These are phyloP conservation scores for Teunomyces funiuensis DNA, from an alignment of 805 yeast genomes.

Conservation along the genomic window DNA sequence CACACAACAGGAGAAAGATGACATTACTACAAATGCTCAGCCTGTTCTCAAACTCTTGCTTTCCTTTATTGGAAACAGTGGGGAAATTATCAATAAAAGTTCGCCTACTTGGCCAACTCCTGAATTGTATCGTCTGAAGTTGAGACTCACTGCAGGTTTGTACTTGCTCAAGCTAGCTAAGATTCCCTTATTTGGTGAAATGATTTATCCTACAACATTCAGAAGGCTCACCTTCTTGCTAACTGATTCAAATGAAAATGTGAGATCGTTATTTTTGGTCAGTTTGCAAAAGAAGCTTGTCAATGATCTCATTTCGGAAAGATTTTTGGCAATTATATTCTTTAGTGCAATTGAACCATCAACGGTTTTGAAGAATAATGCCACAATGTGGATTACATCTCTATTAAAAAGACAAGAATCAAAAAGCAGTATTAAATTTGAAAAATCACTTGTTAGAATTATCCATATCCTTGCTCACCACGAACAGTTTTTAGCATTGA, in stretches of 20 bases:
- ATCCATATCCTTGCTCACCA: conserved; percentile 75
- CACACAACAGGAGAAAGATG: conserved; percentile 24
- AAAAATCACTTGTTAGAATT: conserved; percentile 64
- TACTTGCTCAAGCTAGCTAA: conserved; percentile 64
- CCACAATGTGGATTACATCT: conserved; percentile 71
- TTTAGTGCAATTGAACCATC: conserved; percentile 79
- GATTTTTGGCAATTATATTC: conserved; percentile 65
- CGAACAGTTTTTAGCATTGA: conserved; percentile 53
- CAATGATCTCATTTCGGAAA: conserved; percentile 55
- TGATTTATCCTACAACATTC: conserved; percentile 54
- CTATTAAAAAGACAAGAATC: conserved; percentile 41
- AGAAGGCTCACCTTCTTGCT: conserved; percentile 55
- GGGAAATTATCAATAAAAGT: conserved; percentile 62
- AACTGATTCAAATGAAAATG: conserved; percentile 63
- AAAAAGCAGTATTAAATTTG: conserved; percentile 51
- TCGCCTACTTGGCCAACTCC: conserved; percentile 61
- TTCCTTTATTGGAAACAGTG: conserved; percentile 70
- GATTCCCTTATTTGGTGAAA: conserved; percentile 47
- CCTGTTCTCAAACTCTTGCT: conserved; percentile 68
- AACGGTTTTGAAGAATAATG: conserved; percentile 44
- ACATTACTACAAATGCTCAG: conserved; percentile 46
- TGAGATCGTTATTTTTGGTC: conserved; percentile 52
- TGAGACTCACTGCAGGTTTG: conserved; percentile 69
- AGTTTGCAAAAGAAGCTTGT: conserved; percentile 53
- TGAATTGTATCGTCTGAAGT: conserved; percentile 51